These are phyloP conservation scores for Kodamaea laetipori DNA, from an alignment of 805 yeast species.

Conservation along the genomic window DNA sequence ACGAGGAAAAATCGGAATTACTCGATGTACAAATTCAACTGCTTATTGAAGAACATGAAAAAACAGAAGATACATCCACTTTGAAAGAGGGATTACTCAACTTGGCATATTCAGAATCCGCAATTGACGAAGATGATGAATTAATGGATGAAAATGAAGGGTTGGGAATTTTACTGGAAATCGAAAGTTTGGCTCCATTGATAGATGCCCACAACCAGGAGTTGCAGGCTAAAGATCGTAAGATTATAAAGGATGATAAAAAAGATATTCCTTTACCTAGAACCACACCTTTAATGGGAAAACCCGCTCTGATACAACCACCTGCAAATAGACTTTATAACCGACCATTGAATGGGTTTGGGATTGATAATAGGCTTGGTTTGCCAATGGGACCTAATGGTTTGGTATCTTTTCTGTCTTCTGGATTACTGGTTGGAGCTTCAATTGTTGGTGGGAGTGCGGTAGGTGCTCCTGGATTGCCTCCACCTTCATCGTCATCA, in stretches of 20 bases:
- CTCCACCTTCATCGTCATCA: slow-evolving; percentile 3
- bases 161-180: slow-evolving; percentile 28
- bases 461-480: not conserved
- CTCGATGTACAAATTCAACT: slow-evolving; percentile 37
- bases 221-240: slow-evolving; percentile 26
- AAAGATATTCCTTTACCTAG: not conserved
- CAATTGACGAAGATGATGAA: slow-evolving; percentile 38
- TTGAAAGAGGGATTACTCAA: slow-evolving; percentile 21
- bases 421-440: slow-evolving; percentile 5
- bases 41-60: slow-evolving; percentile 28
- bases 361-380: slow-evolving; percentile 25
- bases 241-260: not conserved
- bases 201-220: slow-evolving; percentile 39
- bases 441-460: not conserved
- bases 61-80: slow-evolving; percentile 12
- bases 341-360: slow-evolving; percentile 21
- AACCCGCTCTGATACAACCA: slow-evolving; percentile 48
- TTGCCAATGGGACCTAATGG: not conserved
- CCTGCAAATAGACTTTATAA: slow-evolving; percentile 41
- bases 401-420: slow-evolving; percentile 1
- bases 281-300: slow-evolving; percentile 42
- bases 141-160: slow-evolving; percentile 31
- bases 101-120: slow-evolving; percentile 25
- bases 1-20: slow-evolving; percentile 30
- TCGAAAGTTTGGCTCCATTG: slow-evolving; percentile 42